A percentile compares a stretch with the other conserved stretches of the same genome.
Evolutionary conservation across 495 filamentous ascomycete species (phyloP).

Genomic region (Hypoxylon rickii): DNA sequence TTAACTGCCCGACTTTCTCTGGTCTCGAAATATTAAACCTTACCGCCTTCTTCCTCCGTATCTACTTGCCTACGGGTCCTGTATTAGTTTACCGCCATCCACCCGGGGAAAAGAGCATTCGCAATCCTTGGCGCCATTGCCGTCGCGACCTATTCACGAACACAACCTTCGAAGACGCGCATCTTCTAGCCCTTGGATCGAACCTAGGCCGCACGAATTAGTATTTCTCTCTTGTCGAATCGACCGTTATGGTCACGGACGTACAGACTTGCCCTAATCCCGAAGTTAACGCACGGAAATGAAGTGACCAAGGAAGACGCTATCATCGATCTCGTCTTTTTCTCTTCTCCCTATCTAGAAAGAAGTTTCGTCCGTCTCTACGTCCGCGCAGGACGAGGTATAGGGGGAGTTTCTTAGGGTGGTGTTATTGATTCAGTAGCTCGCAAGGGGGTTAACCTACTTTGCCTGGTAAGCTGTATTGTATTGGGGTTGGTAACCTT

Average conservation of each 20-base stretch:
- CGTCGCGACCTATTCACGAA: neutral
- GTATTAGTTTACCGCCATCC: neutral
- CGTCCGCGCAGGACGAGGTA: no score
- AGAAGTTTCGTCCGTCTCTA: no score
- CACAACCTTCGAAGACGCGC: neutral
- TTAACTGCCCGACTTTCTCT: neutral
- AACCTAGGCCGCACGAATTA: neutral
- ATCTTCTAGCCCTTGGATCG: neutral
- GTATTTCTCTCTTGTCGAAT: neutral
- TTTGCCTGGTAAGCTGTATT: no score
- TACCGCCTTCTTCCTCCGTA: neutral
- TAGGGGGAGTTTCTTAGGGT: no score
- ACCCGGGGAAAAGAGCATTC: neutral
- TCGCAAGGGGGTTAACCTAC: no score
- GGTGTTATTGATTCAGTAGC: no score
- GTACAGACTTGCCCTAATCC: slow-evolving; percentile 9
- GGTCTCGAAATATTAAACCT: neutral
- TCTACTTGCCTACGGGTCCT: slow-evolving; percentile 1
- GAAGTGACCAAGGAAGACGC: no score
- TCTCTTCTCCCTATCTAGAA: no score
- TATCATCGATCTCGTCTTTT: no score
- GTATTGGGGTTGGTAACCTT: neutral
- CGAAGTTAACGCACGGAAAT: no score
- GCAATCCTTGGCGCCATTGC: neutral
- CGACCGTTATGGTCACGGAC: slow-evolving; percentile 1